These are phyloP conservation scores for Agaricus blazei DNA, from an alignment of 768 basidiomycete genomes.

Conservation along the genomic window DNA sequence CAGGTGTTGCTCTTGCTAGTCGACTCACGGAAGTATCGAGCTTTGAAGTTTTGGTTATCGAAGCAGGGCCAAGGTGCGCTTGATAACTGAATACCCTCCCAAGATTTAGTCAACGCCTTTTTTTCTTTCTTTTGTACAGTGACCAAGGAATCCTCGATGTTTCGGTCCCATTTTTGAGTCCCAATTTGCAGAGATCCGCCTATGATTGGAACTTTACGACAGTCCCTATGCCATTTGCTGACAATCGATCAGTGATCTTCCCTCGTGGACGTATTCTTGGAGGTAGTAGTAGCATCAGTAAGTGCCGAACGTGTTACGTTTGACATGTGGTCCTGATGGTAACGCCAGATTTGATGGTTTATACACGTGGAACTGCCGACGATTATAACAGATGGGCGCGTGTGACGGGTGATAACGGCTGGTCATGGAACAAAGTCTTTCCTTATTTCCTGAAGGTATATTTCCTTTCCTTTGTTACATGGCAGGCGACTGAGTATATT, in stretches of 20 bases:
- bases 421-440: constrained; percentile 27
- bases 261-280: constrained; percentile 22
- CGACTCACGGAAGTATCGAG: no score
- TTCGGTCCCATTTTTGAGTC: constrained; percentile 15
- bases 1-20: no score
- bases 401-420: constrained; percentile 26
- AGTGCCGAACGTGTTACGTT: no score
- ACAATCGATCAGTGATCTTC: constrained; percentile 14
- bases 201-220: constrained; percentile 30
- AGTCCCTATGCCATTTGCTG: constrained; percentile 16
- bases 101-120: no score
- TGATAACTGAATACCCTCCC: no score
- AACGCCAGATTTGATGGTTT: constrained; percentile 20
- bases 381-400: constrained; percentile 21
- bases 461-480: not conserved
- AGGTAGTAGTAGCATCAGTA: constrained; percentile 22
- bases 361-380: constrained; percentile 25
- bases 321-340: no score
- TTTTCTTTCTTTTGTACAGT: no score
- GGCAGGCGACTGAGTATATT: not conserved
- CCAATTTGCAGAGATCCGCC: constrained; percentile 8
- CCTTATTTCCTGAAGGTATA: constrained; percentile 25
- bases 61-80: no score
- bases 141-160: constrained; percentile 12
- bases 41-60: no score